Conservation (phyloP, 805 yeast species). For the Yarrowia deformans region DNA sequence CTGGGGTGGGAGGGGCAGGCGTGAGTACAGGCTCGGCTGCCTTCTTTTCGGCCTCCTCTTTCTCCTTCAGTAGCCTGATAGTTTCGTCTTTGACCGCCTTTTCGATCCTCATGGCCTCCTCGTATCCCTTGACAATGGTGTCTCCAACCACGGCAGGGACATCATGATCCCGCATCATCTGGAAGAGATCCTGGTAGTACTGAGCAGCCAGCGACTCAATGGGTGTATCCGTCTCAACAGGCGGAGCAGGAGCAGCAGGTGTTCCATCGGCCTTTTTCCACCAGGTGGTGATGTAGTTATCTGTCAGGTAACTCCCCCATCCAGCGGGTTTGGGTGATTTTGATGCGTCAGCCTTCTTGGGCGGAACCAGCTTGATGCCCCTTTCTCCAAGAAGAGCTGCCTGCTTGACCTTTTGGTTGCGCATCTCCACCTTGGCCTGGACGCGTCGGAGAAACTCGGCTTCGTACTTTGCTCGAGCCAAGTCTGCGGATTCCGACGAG, state of each 20-base stretch:
- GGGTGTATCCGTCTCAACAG: not conserved
- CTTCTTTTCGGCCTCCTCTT: conserved; percentile 15
- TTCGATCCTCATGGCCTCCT: conserved; percentile 23
- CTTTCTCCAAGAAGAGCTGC: conserved; percentile 8
- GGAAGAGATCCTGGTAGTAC: conserved; percentile 28
- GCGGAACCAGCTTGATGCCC: conserved; percentile 6
- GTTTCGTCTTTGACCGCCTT: conserved; percentile 26
- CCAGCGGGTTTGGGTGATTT: conserved; percentile 1
- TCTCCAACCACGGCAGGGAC: conserved; percentile 15
- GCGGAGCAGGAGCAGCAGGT: not conserved
- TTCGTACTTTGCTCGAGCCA: conserved; percentile 8
- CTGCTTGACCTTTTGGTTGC: conserved; percentile 35
- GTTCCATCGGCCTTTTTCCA: not conserved
- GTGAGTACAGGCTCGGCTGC: not conserved
- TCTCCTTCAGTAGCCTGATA: not conserved
- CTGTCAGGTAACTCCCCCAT: not conserved
- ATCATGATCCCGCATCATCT: conserved; percentile 25
- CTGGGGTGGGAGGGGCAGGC: not conserved
- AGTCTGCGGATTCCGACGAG: conserved; percentile 2
- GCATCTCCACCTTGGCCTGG: not conserved
- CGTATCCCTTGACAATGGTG: conserved; percentile 23
- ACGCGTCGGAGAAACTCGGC: conserved; percentile 16
- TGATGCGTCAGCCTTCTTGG: not conserved
- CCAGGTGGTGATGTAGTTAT: not conserved
- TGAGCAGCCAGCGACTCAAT: conserved; percentile 20